These are phyloP conservation scores for Chytriomyces confervae DNA, from an alignment of 192 early-diverging fungal species.

Conservation along the genomic window DNA sequence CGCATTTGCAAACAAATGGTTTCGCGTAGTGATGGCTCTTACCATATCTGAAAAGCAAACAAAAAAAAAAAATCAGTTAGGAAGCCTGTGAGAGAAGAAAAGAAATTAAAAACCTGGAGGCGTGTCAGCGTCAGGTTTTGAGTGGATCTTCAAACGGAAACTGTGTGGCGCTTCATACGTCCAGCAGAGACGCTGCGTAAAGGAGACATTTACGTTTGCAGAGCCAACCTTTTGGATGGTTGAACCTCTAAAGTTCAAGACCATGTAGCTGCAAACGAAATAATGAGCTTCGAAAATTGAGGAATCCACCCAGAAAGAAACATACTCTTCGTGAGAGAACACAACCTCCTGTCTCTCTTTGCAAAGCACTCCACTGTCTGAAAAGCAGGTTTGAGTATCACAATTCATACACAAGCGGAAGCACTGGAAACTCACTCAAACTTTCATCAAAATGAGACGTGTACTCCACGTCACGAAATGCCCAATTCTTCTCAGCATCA, in stretches of 20 bases:
- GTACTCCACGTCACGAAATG: constrained; percentile 5
- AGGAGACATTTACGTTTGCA: neutral
- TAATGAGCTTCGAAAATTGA: neutral
- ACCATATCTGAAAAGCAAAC: neutral
- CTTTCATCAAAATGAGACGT: constrained; percentile 5
- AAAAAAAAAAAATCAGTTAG: neutral
- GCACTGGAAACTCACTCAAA: neutral
- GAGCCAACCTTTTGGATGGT: constrained; percentile 4
- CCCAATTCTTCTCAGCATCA: neutral
- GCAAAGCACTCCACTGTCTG: constrained; percentile 2
- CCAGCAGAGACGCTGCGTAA: constrained; percentile 20
- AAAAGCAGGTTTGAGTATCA: neutral
- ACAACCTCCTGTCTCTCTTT: constrained; percentile 19
- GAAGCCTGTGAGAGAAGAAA: neutral
- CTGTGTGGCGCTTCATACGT: constrained; percentile 10
- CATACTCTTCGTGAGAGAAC: constrained; percentile 12
- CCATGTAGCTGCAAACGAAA: constrained; percentile 1
- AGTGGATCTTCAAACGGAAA: constrained; percentile 12
- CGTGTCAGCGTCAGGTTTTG: neutral
- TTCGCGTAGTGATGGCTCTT: constrained; percentile 5
- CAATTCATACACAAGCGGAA: neutral
- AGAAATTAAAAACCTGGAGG: neutral
- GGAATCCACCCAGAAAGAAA: neutral
- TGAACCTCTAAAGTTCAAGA: neutral
- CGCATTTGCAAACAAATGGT: constrained; percentile 3